Percentiles rank a stretch among this genome's conserved stretches.
phyloP scores from a whole-genome alignment of 345 rosid genomes.

The Psidium friedrichsthalianum region DNA sequence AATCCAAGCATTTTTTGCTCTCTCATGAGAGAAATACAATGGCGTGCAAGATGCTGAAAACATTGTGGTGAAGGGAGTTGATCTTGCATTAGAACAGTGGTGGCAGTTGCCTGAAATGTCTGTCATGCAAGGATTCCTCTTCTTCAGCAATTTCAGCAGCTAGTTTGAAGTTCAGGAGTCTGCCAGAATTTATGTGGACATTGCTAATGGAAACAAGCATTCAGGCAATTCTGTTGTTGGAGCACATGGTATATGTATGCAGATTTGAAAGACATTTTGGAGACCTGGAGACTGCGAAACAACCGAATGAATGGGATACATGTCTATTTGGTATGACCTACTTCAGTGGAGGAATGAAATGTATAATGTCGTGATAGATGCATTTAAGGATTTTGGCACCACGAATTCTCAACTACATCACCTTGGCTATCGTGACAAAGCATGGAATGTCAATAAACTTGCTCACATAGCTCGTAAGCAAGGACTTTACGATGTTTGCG shows the following conservation, averaged over 20 bases:
- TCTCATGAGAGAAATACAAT: slow-evolving; percentile 71
- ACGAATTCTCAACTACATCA: slow-evolving; percentile 83
- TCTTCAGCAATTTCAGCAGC: slow-evolving; percentile 95
- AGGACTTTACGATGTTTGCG: slow-evolving; percentile 94
- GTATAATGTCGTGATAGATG: slow-evolving; percentile 86
- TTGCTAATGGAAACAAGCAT: slow-evolving; percentile 77
- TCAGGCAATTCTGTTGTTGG: slow-evolving; percentile 53
- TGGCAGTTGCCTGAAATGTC: slow-evolving; percentile 99
- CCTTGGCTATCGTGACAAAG: slow-evolving; percentile 97
- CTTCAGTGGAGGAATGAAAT: slow-evolving; percentile 99
- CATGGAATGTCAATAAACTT: slow-evolving; percentile 98
- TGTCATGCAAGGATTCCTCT: slow-evolving; percentile 94
- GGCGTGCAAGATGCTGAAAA: slow-evolving; percentile 93
- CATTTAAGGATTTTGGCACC: slow-evolving; percentile 72
- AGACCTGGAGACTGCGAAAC: slow-evolving; percentile 98
- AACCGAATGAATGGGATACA: slow-evolving; percentile 96
- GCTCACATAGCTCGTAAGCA: slow-evolving; percentile 96
- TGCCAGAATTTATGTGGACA: slow-evolving; percentile 75
- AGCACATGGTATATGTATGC: slow-evolving; percentile 74
- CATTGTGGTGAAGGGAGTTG: slow-evolving; percentile 81
- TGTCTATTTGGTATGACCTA: slow-evolving; percentile 93
- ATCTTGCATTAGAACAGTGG: slow-evolving; percentile 94
- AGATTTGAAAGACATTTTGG: slow-evolving; percentile 94
- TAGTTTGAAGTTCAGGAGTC: slow-evolving; percentile 98
- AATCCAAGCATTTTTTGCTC: slow-evolving; percentile 83